Evolutionary conservation across 1,284 basidiomycete species (phyloP).

Genomic region (Takashimella koratensis): DNA sequence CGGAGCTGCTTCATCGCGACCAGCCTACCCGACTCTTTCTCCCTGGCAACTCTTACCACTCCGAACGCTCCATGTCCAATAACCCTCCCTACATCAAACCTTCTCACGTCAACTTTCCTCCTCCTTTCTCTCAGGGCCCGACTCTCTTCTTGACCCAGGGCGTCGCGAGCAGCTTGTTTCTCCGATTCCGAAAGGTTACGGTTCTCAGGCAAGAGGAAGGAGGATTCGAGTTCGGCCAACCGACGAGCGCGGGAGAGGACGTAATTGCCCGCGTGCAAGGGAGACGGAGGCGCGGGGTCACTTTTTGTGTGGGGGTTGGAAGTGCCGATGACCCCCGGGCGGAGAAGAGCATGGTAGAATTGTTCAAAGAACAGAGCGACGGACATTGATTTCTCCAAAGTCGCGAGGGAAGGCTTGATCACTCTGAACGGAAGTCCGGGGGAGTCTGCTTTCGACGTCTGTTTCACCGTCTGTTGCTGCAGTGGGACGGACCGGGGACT

Average conservation of each 20-base stretch:
- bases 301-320: background rate
- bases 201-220: constrained; percentile 59
- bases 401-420: constrained; percentile 78
- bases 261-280: constrained; percentile 60
- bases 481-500: background rate
- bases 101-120: constrained; percentile 73
- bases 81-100: constrained; percentile 86
- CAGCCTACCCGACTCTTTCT: constrained; percentile 70
- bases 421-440: constrained; percentile 26
- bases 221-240: constrained; percentile 76
- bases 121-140: constrained; percentile 80
- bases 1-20: constrained; percentile 98
- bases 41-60: constrained; percentile 86
- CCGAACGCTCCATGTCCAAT: constrained; percentile 98
- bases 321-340: background rate
- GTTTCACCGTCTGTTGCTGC: background rate
- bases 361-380: constrained; percentile 95
- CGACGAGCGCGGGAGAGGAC: constrained; percentile 72
- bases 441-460: constrained; percentile 7
- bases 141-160: constrained; percentile 83
- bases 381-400: constrained; percentile 88
- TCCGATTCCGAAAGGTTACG: constrained; percentile 67
- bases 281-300: constrained; percentile 5
- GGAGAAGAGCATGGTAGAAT: constrained; percentile 81
- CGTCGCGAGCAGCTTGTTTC: constrained; percentile 66